Conservation (phyloP, 768 basidiomycete genomes). For the Leccinum boreale region DNA sequence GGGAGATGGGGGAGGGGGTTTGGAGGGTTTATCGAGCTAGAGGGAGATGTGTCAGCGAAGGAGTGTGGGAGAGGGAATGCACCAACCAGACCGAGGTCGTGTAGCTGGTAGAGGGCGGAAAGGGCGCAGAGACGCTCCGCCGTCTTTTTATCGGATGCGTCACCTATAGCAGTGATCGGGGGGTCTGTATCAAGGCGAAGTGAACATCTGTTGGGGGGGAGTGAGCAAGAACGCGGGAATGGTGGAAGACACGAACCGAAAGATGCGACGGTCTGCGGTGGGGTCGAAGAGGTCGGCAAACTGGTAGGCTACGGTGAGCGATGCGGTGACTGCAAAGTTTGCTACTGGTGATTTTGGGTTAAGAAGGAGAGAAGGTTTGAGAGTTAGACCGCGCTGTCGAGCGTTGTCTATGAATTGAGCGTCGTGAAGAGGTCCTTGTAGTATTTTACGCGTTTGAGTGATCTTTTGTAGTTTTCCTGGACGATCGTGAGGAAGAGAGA, state of each 20-base stretch:
- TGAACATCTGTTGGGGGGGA: constrained; percentile 13
- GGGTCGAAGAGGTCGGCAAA: constrained; percentile 15
- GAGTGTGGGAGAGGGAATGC: not conserved
- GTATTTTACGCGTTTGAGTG: not conserved
- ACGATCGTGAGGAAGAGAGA: constrained; percentile 1
- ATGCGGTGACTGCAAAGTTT: constrained; percentile 33
- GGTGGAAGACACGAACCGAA: constrained; percentile 17
- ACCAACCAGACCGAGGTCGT: constrained; percentile 61
- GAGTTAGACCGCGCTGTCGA: constrained; percentile 9
- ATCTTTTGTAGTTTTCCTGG: constrained; percentile 19
- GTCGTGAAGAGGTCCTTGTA: constrained; percentile 37
- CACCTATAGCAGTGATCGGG: constrained; percentile 58
- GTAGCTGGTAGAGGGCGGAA: constrained; percentile 69
- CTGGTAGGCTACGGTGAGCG: constrained; percentile 15
- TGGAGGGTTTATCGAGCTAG: constrained; percentile 31
- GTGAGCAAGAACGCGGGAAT: not conserved
- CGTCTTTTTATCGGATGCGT: constrained; percentile 53
- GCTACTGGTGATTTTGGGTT: constrained; percentile 54
- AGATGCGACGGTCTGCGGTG: constrained; percentile 9
- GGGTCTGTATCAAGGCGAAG: constrained; percentile 27
- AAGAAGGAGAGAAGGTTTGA: constrained; percentile 32
- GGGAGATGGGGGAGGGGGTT: not conserved
- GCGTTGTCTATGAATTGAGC: constrained; percentile 28
- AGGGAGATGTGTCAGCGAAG: constrained; percentile 1
- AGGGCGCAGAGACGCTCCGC: constrained; percentile 76